Conservation (phyloP, 371 early-diverging fungal genomes). For the Mucor velutinosus region DNA sequence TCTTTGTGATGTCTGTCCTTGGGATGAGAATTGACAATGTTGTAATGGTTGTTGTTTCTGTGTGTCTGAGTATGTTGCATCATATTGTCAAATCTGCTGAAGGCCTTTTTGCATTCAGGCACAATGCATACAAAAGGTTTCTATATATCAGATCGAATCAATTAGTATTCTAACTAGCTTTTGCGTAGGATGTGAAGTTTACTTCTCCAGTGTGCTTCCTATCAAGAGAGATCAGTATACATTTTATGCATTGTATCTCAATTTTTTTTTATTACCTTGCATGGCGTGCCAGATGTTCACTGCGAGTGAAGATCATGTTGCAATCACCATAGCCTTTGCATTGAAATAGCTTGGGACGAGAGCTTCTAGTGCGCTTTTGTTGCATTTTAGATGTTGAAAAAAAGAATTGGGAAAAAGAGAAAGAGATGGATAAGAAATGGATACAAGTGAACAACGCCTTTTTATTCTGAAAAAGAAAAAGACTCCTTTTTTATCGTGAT, state of each 20-base stretch:
- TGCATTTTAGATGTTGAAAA: slow-evolving; percentile 2
- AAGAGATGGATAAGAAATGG: slow-evolving; percentile 12
- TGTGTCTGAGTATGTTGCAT: slow-evolving; percentile 69
- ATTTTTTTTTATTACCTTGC: slow-evolving; percentile 42
- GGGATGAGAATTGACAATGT: not conserved
- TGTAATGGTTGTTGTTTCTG: slow-evolving; percentile 17
- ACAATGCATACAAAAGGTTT: slow-evolving; percentile 64
- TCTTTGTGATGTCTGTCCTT: slow-evolving; percentile 4
- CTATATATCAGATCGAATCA: not conserved
- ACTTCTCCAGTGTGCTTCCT: slow-evolving; percentile 69
- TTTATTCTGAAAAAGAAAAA: slow-evolving; percentile 6
- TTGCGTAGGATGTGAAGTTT: slow-evolving; percentile 1
- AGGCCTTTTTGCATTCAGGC: slow-evolving; percentile 53
- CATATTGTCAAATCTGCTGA: slow-evolving; percentile 68
- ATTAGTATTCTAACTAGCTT: not conserved
- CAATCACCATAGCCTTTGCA: slow-evolving; percentile 65
- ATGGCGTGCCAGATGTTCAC: slow-evolving; percentile 64
- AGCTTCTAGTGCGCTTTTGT: slow-evolving; percentile 17
- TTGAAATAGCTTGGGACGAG: slow-evolving; percentile 54
- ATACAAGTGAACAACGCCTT: slow-evolving; percentile 2
- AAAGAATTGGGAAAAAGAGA: not conserved
- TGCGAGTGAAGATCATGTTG: slow-evolving; percentile 63
- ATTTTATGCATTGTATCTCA: not conserved
- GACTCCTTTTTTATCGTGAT: not conserved
- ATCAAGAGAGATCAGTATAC: not conserved